Percentiles rank a stretch among this genome's conserved stretches.
These are phyloP conservation scores for Tolypocladium guangdongense DNA, from an alignment of 2,329 filamentous ascomycete genomes.

Conservation along the genomic window DNA sequence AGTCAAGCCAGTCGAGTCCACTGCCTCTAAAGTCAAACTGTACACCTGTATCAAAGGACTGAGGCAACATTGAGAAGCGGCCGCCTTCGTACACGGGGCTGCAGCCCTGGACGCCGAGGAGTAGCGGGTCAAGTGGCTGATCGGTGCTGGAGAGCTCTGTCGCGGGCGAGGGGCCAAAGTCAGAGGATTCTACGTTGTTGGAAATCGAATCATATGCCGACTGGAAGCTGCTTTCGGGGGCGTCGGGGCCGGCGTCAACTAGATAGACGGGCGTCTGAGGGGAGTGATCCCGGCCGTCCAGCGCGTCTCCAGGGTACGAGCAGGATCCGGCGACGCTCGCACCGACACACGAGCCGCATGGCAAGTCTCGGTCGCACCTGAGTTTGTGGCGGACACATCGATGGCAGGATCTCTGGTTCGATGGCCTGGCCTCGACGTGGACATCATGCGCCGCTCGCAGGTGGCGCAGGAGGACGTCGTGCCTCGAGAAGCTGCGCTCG, in stretches of 20 bases:
- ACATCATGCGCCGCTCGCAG: constrained; percentile 13
- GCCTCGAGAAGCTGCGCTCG: constrained; percentile 11
- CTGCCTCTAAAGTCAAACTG: constrained; percentile 7
- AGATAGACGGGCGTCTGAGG: too few relatives aligned
- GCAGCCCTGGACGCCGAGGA: background rate
- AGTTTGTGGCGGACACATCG: constrained; percentile 16
- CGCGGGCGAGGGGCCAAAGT: background rate
- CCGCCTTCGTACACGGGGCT: background rate
- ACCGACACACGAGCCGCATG: constrained; percentile 11
- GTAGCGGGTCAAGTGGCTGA: background rate
- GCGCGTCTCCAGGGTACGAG: constrained; percentile 2
- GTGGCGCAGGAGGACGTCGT: constrained; percentile 17
- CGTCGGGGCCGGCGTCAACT: too few relatives aligned
- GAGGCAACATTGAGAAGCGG: background rate
- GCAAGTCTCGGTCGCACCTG: constrained; percentile 12
- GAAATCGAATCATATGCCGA: background rate
- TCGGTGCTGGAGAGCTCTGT: background rate
- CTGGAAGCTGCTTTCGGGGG: background rate
- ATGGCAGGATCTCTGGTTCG: constrained; percentile 14
- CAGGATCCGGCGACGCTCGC: constrained; percentile 3
- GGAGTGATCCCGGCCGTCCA: background rate
- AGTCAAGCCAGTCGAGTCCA: constrained; percentile 13
- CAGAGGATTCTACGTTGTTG: background rate
- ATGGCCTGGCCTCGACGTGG: constrained; percentile 5
- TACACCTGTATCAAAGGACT: background rate